phyloP scores from a whole-genome alignment of 176 grass and related monocot species.

The Poa annua region DNA sequence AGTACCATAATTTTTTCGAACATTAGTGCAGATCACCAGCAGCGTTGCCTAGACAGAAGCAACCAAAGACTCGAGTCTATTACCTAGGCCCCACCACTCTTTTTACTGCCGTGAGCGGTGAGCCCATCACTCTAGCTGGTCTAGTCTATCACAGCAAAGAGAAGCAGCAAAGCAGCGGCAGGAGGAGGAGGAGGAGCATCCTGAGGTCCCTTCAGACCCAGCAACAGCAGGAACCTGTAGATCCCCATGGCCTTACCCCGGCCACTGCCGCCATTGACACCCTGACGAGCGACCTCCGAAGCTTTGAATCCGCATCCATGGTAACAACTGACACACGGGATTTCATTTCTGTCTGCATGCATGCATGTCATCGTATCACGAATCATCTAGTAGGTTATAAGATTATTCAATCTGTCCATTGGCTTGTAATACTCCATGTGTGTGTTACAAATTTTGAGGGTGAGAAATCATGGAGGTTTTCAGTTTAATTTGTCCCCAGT shows the following conservation, averaged over 20 bases:
- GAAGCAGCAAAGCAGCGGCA: not conserved
- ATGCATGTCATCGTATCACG: not conserved
- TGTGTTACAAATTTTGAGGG: not conserved
- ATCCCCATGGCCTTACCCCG: conserved; percentile 24
- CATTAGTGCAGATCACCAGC: not conserved
- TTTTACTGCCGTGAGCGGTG: not conserved
- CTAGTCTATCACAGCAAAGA: conserved; percentile 17
- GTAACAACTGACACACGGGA: conserved; percentile 9
- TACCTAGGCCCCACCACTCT: not conserved
- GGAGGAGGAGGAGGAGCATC: conserved; percentile 11
- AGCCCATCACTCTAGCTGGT: not conserved
- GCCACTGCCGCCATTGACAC: conserved; percentile 14
- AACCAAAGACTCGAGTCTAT: not conserved
- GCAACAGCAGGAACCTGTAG: conserved; percentile 12
- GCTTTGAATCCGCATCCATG: conserved; percentile 40
- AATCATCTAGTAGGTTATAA: not conserved
- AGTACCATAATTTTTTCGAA: not conserved
- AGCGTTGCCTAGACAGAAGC: not conserved
- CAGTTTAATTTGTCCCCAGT: not conserved
- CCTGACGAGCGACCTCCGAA: conserved; percentile 34
- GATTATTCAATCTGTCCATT: not conserved
- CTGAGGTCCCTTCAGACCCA: not conserved
- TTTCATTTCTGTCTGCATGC: not conserved
- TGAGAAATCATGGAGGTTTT: not conserved
- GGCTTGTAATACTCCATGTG: not conserved